phyloP scores from a whole-genome alignment of 176 grass and related monocot genomes.

The Rhynchospora tenuis region DNA sequence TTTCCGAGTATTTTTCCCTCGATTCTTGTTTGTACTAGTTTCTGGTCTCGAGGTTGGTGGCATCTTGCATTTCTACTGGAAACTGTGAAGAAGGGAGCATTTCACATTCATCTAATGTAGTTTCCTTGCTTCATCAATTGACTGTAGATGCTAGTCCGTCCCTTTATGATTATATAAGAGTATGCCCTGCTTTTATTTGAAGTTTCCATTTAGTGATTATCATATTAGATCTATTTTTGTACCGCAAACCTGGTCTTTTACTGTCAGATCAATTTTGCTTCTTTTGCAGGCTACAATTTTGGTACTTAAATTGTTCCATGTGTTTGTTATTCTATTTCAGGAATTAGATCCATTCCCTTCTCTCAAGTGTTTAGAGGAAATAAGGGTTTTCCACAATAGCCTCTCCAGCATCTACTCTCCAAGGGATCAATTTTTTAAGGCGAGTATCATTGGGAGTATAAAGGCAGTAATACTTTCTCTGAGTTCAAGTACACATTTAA shows the following conservation, averaged over 20 bases:
- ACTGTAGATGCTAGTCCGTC: constrained; percentile 64
- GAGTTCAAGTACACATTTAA: not conserved
- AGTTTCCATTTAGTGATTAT: constrained; percentile 11
- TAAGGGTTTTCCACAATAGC: constrained; percentile 58
- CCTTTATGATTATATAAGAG: constrained; percentile 85
- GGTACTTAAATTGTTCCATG: not conserved
- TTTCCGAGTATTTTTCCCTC: not conserved
- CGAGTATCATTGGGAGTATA: constrained; percentile 15
- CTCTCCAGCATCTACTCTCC: constrained; percentile 55
- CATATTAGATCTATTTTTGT: constrained; percentile 9
- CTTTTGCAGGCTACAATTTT: not conserved
- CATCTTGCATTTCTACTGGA: constrained; percentile 55
- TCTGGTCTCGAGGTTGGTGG: constrained; percentile 78
- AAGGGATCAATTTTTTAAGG: constrained; percentile 90
- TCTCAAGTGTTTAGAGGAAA: constrained; percentile 82
- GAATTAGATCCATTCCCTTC: constrained; percentile 80
- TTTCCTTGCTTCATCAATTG: constrained; percentile 77
- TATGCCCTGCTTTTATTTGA: constrained; percentile 36
- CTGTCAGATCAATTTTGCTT: not conserved
- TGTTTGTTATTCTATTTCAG: constrained; percentile 41
- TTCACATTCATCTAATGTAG: constrained; percentile 46
- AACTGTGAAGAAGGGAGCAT: constrained; percentile 26
- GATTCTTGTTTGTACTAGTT: constrained; percentile 34
- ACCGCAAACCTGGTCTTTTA: not conserved
- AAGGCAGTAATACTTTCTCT: not conserved